These are phyloP conservation scores for Malassezia restricta DNA, from an alignment of 1,284 basidiomycete genomes.

Conservation along the genomic window DNA sequence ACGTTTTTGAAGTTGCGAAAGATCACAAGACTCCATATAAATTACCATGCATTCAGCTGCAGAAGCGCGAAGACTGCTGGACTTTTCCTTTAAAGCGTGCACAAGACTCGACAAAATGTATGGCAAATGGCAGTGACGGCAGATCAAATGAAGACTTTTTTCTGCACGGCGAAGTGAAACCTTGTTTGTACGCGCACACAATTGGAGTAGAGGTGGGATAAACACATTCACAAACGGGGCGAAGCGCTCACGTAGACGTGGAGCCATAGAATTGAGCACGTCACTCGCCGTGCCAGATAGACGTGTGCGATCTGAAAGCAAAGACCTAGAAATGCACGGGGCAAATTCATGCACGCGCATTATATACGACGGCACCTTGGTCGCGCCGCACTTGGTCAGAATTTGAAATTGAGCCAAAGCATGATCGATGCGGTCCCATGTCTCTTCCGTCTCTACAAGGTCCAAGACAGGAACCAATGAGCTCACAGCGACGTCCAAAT, in stretches of 20 bases:
- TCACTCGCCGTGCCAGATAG: slow-evolving; percentile 50
- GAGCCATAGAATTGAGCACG: slow-evolving; percentile 49
- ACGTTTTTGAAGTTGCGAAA: slow-evolving; percentile 32
- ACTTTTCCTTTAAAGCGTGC: slow-evolving; percentile 47
- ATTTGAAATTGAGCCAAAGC: slow-evolving; percentile 26
- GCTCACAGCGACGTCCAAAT: neutral
- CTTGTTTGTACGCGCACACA: slow-evolving; percentile 51
- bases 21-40: slow-evolving; percentile 41
- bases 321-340: slow-evolving; percentile 23
- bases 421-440: slow-evolving; percentile 33
- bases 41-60: slow-evolving; percentile 19
- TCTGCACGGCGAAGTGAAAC: slow-evolving; percentile 49
- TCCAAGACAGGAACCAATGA: slow-evolving; percentile 6
- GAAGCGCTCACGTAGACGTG: slow-evolving; percentile 47
- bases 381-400: slow-evolving; percentile 30
- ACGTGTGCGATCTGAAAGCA: slow-evolving; percentile 50
- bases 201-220: slow-evolving; percentile 48
- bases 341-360: slow-evolving; percentile 20
- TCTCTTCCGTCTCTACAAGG: slow-evolving; percentile 31
- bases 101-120: slow-evolving; percentile 45
- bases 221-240: slow-evolving; percentile 48
- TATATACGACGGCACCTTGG: slow-evolving; percentile 25
- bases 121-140: slow-evolving; percentile 47
- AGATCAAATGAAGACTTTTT: slow-evolving; percentile 48
- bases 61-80: slow-evolving; percentile 20